These are phyloP conservation scores for Capniomyces stellatus DNA, from an alignment of 371 early-diverging fungal genomes.

Conservation along the genomic window DNA sequence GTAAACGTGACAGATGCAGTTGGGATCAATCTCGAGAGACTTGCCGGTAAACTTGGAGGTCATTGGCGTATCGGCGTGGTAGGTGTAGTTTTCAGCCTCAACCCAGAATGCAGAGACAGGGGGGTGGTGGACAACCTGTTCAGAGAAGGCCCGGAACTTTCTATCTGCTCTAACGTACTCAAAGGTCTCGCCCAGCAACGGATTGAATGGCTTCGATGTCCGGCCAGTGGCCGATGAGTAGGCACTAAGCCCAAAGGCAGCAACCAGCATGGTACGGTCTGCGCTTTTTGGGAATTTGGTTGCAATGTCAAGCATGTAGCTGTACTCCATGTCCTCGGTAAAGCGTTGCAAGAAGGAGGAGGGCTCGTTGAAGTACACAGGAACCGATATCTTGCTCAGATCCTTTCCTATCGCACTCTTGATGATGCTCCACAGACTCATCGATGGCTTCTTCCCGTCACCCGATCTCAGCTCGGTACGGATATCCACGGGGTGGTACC, in stretches of 20 bases:
- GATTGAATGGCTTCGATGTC: slow-evolving; percentile 73
- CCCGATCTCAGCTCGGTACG: slow-evolving; percentile 12
- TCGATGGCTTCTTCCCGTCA: slow-evolving; percentile 17
- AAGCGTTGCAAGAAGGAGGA: slow-evolving; percentile 63
- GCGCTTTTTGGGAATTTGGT: slow-evolving; percentile 31
- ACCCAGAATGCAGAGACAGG: slow-evolving; percentile 70
- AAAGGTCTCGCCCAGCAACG: slow-evolving; percentile 70
- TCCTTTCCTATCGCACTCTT: slow-evolving; percentile 74
- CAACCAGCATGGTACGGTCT: slow-evolving; percentile 52
- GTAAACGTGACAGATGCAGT: slow-evolving; percentile 54
- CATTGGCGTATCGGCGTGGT: slow-evolving; percentile 60
- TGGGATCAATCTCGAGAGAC: slow-evolving; percentile 53
- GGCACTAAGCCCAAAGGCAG: slow-evolving; percentile 67
- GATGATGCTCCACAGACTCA: slow-evolving; percentile 51
- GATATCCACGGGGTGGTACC: slow-evolving; percentile 10
- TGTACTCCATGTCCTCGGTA: slow-evolving; percentile 69
- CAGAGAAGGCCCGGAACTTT: slow-evolving; percentile 53
- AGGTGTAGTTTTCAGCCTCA: slow-evolving; percentile 54
- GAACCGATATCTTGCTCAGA: slow-evolving; percentile 55
- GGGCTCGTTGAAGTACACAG: slow-evolving; percentile 77
- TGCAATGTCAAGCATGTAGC: slow-evolving; percentile 52
- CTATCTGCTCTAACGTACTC: slow-evolving; percentile 66
- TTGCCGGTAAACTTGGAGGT: slow-evolving; percentile 66
- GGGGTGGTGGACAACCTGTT: slow-evolving; percentile 78
- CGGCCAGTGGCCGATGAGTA: slow-evolving; percentile 59